Conservation (phyloP, 305 asterid genomes). For the Fraxinus platypoda region DNA sequence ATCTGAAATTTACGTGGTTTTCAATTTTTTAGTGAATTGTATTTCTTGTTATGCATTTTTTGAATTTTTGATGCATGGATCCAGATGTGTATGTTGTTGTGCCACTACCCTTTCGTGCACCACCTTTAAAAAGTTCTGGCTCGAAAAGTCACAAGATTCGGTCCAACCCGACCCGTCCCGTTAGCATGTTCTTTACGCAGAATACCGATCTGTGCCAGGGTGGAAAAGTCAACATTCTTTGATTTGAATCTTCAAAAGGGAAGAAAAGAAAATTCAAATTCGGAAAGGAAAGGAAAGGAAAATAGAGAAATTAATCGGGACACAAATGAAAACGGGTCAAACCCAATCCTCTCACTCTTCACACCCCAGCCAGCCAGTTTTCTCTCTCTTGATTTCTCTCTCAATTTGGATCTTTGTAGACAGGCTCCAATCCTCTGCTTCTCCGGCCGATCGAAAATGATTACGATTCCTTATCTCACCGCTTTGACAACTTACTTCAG, state of each 20-base stretch:
- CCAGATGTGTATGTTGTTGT: too few relatives aligned
- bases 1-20: too few relatives aligned
- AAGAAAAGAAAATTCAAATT: not conserved
- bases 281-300: not conserved
- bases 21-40: too few relatives aligned
- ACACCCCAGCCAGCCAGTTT: not conserved
- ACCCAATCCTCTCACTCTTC: not conserved
- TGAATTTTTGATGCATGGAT: too few relatives aligned
- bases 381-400: slow-evolving; percentile 19
- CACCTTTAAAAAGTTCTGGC: too few relatives aligned
- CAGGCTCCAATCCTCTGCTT: slow-evolving; percentile 36
- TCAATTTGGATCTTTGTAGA: slow-evolving; percentile 28
- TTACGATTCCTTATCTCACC: slow-evolving; percentile 89
- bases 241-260: not conserved
- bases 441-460: slow-evolving; percentile 51
- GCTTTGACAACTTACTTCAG: slow-evolving; percentile 96
- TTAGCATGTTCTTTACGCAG: too few relatives aligned
- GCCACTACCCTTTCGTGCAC: too few relatives aligned
- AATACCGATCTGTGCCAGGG: not conserved
- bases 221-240: not conserved
- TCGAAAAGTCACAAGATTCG: too few relatives aligned
- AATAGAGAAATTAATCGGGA: not conserved
- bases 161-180: too few relatives aligned
- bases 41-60: too few relatives aligned
- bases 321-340: not conserved